Conservation (phyloP, 1,284 basidiomycete species). For the Anthracocystis setariae region DNA sequence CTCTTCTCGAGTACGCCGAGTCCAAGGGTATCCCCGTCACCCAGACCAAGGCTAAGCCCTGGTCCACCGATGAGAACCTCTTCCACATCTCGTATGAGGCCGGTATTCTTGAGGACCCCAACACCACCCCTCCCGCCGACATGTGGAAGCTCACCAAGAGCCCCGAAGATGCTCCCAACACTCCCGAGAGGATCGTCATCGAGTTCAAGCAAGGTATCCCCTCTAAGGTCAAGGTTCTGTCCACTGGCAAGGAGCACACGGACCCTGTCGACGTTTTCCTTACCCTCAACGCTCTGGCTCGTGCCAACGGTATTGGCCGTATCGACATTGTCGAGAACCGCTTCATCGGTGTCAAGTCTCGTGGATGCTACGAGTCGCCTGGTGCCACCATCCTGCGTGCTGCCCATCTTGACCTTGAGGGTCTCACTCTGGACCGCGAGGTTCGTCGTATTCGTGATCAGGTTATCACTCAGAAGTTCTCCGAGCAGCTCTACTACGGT, state of each 20-base stretch:
- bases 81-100: slow-evolving; percentile 99
- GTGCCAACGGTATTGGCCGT: slow-evolving; percentile 93
- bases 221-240: slow-evolving; percentile 54
- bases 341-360: slow-evolving; percentile 98
- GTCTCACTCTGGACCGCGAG: slow-evolving; percentile 95
- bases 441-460: slow-evolving; percentile 93
- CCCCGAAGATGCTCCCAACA: slow-evolving; percentile 82
- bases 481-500: slow-evolving; percentile 92
- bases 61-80: slow-evolving; percentile 96
- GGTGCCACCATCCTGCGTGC: slow-evolving; percentile 93
- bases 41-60: slow-evolving; percentile 96
- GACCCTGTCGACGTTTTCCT: slow-evolving; percentile 97
- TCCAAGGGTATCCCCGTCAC: slow-evolving; percentile 90
- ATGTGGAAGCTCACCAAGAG: slow-evolving; percentile 98
- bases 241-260: slow-evolving; percentile 70
- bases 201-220: slow-evolving; percentile 82
- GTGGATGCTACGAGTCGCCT: slow-evolving; percentile 98
- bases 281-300: slow-evolving; percentile 87
- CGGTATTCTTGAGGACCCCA: slow-evolving; percentile 96
- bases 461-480: slow-evolving; percentile 89
- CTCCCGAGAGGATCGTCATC: slow-evolving; percentile 78
- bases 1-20: slow-evolving; percentile 88
- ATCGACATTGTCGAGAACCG: slow-evolving; percentile 99
- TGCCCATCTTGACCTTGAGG: slow-evolving; percentile 96
- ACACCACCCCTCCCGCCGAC: slow-evolving; percentile 92